Evolutionary conservation across 78 protist genomes (phyloP).

Genomic region (Dictyostelium intermedium): DNA sequence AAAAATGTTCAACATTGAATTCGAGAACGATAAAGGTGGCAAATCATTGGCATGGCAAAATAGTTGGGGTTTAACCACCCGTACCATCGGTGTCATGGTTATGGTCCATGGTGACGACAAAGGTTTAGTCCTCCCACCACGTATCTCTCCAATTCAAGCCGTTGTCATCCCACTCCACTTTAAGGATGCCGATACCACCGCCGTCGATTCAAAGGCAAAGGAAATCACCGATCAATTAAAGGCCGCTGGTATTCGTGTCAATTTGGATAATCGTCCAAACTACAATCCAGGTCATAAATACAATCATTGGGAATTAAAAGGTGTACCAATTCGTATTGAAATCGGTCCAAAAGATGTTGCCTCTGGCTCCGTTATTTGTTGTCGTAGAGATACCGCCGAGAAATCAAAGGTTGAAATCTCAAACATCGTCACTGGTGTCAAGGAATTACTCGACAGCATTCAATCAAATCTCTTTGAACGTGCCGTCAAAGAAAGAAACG

Average conservation of each 20-base stretch:
- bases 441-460: conserved; percentile 73
- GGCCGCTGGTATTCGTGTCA: conserved; percentile 91
- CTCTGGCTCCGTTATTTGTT: conserved; percentile 49
- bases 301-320: conserved; percentile 97
- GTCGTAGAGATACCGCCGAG: conserved; percentile 86
- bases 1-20: conserved; percentile 96
- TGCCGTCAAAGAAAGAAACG: conserved; percentile 84
- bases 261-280: conserved; percentile 86
- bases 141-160: conserved; percentile 94
- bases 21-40: conserved; percentile 76
- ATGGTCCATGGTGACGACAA: conserved; percentile 98
- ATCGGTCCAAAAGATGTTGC: conserved; percentile 96
- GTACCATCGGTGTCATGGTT: conserved; percentile 93
- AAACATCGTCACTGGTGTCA: not conserved
- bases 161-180: conserved; percentile 92
- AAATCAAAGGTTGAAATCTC: conserved; percentile 53
- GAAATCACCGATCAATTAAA: conserved; percentile 65
- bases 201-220: conserved; percentile 15
- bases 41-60: conserved; percentile 93
- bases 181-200: conserved; percentile 61
- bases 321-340: conserved; percentile 97
- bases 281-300: conserved; percentile 95
- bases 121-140: conserved; percentile 99
- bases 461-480: conserved; percentile 83
- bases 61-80: conserved; percentile 99